Percentiles rank a stretch among this genome's conserved stretches.
Evolutionary conservation across 805 yeast species (phyloP).

Genomic region (Maudiozyma serrabonitensis): DNA sequence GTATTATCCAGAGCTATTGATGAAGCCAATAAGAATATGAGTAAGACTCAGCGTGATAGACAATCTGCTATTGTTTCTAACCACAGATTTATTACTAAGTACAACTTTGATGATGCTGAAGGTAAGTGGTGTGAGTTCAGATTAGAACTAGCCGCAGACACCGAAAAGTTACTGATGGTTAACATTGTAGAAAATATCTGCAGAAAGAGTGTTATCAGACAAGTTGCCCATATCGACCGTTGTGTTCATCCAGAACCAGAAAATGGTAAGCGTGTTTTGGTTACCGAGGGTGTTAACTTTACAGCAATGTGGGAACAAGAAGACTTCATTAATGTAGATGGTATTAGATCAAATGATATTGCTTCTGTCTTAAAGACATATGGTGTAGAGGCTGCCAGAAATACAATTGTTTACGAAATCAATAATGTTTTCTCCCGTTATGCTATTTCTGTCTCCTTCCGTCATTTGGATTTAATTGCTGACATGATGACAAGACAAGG

Average conservation of each 20-base stretch:
- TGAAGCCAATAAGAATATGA: constrained; percentile 30
- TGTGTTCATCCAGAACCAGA: constrained; percentile 75
- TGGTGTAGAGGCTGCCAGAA: constrained; percentile 98
- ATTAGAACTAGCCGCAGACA: constrained; percentile 70
- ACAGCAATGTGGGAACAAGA: constrained; percentile 97
- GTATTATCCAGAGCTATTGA: constrained; percentile 16
- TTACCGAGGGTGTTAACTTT: constrained; percentile 98
- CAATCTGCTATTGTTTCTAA: constrained; percentile 70
- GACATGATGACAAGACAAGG: constrained; percentile 99
- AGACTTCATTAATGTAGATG: constrained; percentile 82
- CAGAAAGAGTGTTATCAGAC: constrained; percentile 83
- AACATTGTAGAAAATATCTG: constrained; percentile 90
- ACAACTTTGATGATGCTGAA: constrained; percentile 77
- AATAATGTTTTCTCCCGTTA: constrained; percentile 92
- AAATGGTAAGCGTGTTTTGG: constrained; percentile 62
- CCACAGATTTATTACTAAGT: constrained; percentile 64
- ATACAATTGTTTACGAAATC: constrained; percentile 92
- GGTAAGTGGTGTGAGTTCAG: constrained; percentile 94
- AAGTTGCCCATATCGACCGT: constrained; percentile 83
- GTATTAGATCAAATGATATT: constrained; percentile 85
- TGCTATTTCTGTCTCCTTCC: constrained; percentile 83
- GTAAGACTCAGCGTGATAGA: constrained; percentile 68
- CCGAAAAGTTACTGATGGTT: constrained; percentile 93
- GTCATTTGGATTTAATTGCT: constrained; percentile 94
- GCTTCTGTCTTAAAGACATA: constrained; percentile 82